Evolutionary conservation across 306 rosid species (phyloP), one percentile per base, ranked within the genome.

Genomic region (Trifolium subterraneum): DNA sequence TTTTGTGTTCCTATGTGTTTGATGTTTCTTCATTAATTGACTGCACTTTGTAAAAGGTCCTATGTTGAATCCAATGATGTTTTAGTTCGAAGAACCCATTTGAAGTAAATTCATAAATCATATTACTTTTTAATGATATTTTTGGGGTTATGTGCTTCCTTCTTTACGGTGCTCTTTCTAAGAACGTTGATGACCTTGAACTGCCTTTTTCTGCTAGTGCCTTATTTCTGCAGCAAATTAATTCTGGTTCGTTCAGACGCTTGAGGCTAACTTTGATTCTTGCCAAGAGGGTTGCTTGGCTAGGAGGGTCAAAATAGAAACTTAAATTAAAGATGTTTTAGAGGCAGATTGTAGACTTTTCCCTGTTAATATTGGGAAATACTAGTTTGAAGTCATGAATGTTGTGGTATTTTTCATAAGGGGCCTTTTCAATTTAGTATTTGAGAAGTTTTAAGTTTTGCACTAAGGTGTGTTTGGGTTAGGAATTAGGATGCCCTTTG

Each of bases 201-300:
- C 12, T 54, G 20, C 61, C 61, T 10, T 54, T 54, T 51, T 18
- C 11, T 51, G 11, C 4, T 13, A 19, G 29, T 52, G 27, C 27
- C 59, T 52, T 52, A 45, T 45, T n/a, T n/a, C 20, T 6, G 61
- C 14, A 20, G 61, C 61, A 55, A 55, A 55, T 55, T 55, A 20
- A 55, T 55, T 10, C 8, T 20, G 61, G 1, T 19, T 22, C 61
- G 10, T 54, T 19, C 29, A 20, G 14, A 52, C 9, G 23, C 60
- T 52, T 52, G 59, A 52, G 56, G 8, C 56, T 52, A 25, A 18
- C 59, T 18, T 55, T 9, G 2, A 55, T 22, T 55, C 29, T 22
- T 23, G 61, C 61, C 61, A 20, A 55, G 15, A 22, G 14, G 3
- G 61, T 55, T 55, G 62, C 29, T 55, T 55, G 60, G 60, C 60